Conservation (phyloP, 306 rosid species). For the Prinsepia uniflora region DNA sequence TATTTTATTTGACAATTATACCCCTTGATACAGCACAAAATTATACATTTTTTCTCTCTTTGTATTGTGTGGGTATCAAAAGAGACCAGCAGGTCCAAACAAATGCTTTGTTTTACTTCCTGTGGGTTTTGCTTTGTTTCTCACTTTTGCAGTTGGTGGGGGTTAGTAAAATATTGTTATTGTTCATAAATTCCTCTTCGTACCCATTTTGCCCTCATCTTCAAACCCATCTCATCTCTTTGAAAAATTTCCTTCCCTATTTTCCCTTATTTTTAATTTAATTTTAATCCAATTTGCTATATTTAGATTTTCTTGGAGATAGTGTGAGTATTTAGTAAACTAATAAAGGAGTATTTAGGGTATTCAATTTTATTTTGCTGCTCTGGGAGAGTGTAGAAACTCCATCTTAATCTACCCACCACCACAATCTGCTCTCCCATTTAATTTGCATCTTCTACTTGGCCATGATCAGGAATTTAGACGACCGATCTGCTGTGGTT, state of each 20-base stretch:
- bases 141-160: not conserved
- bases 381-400: constrained; percentile 11
- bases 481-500: constrained; percentile 40
- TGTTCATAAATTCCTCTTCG: not conserved
- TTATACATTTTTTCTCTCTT: too few relatives aligned
- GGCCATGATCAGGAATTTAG: constrained; percentile 53
- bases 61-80: too few relatives aligned
- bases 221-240: constrained; percentile 16
- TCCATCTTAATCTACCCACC: not conserved
- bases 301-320: not conserved
- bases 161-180: not conserved
- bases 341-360: not conserved
- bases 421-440: not conserved
- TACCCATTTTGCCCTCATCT: constrained; percentile 23
- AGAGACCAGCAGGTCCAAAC: too few relatives aligned
- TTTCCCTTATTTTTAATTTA: not conserved
- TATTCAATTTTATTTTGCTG: not conserved
- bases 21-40: constrained; percentile 23
- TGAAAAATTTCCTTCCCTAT: constrained; percentile 4
- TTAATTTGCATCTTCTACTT: constrained; percentile 2
- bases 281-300: not conserved
- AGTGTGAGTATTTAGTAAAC: constrained; percentile 11
- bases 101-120: not conserved
- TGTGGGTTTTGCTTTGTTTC: not conserved
- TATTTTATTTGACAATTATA: constrained; percentile 14